Evolutionary conservation across 768 basidiomycete genomes (phyloP).

Genomic region (Podaxis carcinomalis): DNA sequence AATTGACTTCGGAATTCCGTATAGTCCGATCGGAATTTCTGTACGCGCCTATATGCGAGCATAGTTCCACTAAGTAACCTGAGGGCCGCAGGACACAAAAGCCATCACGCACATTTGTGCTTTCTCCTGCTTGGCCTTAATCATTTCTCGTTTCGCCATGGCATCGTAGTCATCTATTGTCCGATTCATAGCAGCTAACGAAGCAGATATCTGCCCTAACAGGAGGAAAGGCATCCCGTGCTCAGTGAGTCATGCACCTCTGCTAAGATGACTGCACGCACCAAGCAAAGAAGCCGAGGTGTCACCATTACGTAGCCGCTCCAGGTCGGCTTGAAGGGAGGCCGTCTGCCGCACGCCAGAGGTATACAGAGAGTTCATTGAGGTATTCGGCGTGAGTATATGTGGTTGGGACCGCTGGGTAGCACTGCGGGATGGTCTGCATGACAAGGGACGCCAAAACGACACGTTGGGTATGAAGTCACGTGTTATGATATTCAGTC

Average conservation of each 20-base stretch:
- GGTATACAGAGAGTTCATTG: slow-evolving; percentile 94
- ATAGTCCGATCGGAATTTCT: slow-evolving; percentile 89
- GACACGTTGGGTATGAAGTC: slow-evolving; percentile 16
- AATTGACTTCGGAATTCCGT: slow-evolving; percentile 78
- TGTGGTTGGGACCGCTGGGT: not conserved
- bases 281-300: slow-evolving; percentile 78
- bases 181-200: slow-evolving; percentile 87
- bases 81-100: not conserved
- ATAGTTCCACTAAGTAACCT: not conserved
- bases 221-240: slow-evolving; percentile 19
- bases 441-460: slow-evolving; percentile 1
- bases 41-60: slow-evolving; percentile 65
- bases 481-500: not conserved
- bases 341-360: slow-evolving; percentile 89
- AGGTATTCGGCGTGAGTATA: too few relatives aligned
- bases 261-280: slow-evolving; percentile 31
- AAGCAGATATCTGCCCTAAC: slow-evolving; percentile 96
- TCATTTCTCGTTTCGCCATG: slow-evolving; percentile 95
- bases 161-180: slow-evolving; percentile 97
- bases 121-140: slow-evolving; percentile 95
- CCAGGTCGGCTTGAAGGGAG: slow-evolving; percentile 83
- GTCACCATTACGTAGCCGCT: slow-evolving; percentile 78
- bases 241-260: slow-evolving; percentile 15
- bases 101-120: slow-evolving; percentile 67
- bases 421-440: not conserved